Conservation (phyloP, 2,329 filamentous ascomycete genomes). For the Fusarium pseudonygamai region DNA sequence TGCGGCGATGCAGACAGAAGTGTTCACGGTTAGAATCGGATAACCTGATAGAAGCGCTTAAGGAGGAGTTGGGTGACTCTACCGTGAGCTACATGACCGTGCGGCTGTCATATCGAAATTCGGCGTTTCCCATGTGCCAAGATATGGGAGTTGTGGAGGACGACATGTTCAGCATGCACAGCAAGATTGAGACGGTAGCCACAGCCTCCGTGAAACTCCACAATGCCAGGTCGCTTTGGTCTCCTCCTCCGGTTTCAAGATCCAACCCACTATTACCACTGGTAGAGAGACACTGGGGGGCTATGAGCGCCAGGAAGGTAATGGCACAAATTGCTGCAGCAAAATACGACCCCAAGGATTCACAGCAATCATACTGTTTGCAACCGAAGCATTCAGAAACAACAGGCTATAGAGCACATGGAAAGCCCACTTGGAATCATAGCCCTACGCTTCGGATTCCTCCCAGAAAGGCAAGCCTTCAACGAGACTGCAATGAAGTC, state of each 20-base stretch:
- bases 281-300: slow-evolving; percentile 60
- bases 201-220: slow-evolving; percentile 61
- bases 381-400: not conserved
- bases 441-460: slow-evolving; percentile 31
- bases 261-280: slow-evolving; percentile 55
- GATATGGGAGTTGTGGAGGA: slow-evolving; percentile 42
- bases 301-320: slow-evolving; percentile 53
- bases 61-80: slow-evolving; percentile 62
- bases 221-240: slow-evolving; percentile 62
- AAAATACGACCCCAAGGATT: slow-evolving; percentile 10
- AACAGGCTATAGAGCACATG: not conserved
- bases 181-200: slow-evolving; percentile 62
- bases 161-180: slow-evolving; percentile 54
- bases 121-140: slow-evolving; percentile 58
- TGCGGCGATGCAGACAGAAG: slow-evolving; percentile 2
- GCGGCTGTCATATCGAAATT: slow-evolving; percentile 64
- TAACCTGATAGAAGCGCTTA: slow-evolving; percentile 66
- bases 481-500: not conserved
- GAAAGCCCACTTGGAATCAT: slow-evolving; percentile 1
- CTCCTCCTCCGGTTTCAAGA: slow-evolving; percentile 51
- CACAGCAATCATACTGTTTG: not conserved
- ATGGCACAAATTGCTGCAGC: slow-evolving; percentile 48
- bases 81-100: slow-evolving; percentile 61
- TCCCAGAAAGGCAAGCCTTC: slow-evolving; percentile 38
- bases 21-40: slow-evolving; percentile 58